Percentiles rank a stretch among this genome's conserved stretches.
phyloP scores from a whole-genome alignment of 1,284 basidiomycete genomes.

The Sanghuangporus baumii region DNA sequence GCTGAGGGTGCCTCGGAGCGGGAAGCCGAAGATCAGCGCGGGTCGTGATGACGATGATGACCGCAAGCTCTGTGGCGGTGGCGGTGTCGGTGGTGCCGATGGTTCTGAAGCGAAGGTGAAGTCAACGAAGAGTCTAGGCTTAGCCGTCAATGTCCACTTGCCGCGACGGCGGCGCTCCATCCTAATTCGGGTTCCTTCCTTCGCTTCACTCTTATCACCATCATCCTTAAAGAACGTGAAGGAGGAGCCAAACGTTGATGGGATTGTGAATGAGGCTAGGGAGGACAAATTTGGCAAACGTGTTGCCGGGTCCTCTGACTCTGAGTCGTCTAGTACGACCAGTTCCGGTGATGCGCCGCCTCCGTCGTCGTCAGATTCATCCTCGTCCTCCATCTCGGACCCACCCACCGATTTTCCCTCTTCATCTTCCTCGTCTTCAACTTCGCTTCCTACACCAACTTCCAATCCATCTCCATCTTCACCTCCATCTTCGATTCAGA shows the following conservation, averaged over 20 bases:
- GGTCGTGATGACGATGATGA: neutral
- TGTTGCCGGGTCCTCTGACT: neutral
- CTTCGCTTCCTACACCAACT: neutral
- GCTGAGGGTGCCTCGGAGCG: neutral
- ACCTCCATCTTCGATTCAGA: neutral
- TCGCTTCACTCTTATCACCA: neutral
- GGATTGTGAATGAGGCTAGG: neutral
- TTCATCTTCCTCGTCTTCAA: neutral
- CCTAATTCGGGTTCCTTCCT: neutral
- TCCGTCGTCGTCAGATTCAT: neutral
- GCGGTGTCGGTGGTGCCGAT: neutral
- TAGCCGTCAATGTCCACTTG: neutral
- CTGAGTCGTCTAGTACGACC: too few relatives aligned
- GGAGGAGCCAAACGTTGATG: neutral
- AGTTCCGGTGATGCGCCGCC: too few relatives aligned
- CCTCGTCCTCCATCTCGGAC: neutral
- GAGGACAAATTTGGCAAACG: neutral
- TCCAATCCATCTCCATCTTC: too few relatives aligned
- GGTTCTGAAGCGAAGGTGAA: neutral
- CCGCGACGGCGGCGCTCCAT: neutral
- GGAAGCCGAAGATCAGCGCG: neutral
- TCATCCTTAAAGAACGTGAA: too few relatives aligned
- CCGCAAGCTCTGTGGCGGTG: too few relatives aligned
- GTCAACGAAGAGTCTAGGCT: neutral
- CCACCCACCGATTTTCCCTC: neutral